Conservation (phyloP, 163 green algal genomes). For the Prototheca wickerhamii region DNA sequence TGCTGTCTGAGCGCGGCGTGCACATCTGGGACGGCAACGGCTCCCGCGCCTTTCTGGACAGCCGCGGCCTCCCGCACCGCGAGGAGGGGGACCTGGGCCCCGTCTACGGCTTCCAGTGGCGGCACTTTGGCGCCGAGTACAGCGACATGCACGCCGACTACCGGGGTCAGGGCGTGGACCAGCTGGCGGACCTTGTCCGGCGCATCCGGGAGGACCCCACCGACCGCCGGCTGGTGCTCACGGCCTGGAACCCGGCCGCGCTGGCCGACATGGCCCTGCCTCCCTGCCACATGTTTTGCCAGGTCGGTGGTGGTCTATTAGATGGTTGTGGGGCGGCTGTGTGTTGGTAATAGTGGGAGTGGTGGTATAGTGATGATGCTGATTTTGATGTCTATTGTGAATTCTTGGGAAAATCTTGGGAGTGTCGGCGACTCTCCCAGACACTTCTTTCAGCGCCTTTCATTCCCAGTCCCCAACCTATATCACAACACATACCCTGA, state of each 20-base stretch:
- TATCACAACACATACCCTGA: no score
- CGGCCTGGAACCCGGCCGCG: conserved; percentile 93
- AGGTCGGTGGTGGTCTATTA: conserved; percentile 43
- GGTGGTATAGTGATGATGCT: not conserved
- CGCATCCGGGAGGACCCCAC: conserved; percentile 79
- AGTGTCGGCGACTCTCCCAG: no score
- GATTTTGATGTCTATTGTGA: no score
- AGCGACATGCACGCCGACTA: conserved; percentile 90
- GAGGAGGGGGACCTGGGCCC: conserved; percentile 94
- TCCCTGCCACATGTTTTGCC: conserved; percentile 97
- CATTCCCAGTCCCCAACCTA: no score
- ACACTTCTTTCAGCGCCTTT: no score
- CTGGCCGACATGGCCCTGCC: conserved; percentile 93
- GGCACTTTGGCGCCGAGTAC: conserved; percentile 97
- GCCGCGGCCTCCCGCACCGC: conserved; percentile 58
- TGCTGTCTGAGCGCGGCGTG: conserved; percentile 75
- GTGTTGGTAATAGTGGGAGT: not conserved
- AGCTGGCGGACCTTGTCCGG: conserved; percentile 81
- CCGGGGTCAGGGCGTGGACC: conserved; percentile 84
- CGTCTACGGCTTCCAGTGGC: conserved; percentile 99
- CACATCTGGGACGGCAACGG: conserved; percentile 98
- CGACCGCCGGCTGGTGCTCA: conserved; percentile 93
- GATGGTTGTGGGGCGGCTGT: not conserved
- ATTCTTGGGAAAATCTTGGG: no score
- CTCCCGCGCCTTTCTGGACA: conserved; percentile 81